Conservation (phyloP, 139 green algal species). For the Ettlia oleoabundans region DNA sequence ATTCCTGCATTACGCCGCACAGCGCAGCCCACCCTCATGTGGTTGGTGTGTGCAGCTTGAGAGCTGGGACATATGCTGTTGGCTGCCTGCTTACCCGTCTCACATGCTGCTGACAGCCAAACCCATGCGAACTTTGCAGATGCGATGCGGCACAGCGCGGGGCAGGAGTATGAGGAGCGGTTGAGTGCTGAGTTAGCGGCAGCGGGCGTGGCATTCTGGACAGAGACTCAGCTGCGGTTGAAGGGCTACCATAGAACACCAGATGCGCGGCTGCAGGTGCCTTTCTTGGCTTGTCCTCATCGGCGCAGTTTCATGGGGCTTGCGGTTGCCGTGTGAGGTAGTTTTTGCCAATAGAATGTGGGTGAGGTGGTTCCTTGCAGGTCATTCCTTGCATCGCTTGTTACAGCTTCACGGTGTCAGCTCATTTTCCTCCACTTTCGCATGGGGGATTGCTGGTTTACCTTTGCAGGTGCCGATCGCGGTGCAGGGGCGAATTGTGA, state of each 20-base stretch:
- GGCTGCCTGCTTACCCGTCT: not conserved
- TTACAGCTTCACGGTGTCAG: too few species aligned
- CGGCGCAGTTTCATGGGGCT: not conserved
- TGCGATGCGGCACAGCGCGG: constrained; percentile 38
- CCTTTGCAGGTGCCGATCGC: constrained; percentile 77
- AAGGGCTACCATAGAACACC: constrained; percentile 88
- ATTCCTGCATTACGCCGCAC: too few species aligned
- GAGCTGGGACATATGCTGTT: not conserved
- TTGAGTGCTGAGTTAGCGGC: constrained; percentile 66
- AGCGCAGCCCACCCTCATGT: too few species aligned
- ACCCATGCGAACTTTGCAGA: constrained; percentile 19
- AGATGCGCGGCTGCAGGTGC: constrained; percentile 80
- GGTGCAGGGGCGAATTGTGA: constrained; percentile 71
- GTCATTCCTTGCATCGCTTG: too few species aligned
- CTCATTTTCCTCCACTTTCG: too few species aligned
- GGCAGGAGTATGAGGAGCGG: constrained; percentile 76
- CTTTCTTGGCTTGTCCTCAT: not conserved
- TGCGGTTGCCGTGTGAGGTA: too few species aligned
- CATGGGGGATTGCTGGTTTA: too few species aligned
- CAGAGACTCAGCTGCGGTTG: constrained; percentile 75
- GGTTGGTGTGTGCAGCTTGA: too few species aligned
- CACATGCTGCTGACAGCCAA: not conserved
- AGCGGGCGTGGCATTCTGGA: constrained; percentile 76
- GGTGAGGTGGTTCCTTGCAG: too few species aligned
- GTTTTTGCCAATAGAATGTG: too few species aligned